A percentile compares a stretch with the other conserved stretches of the same genome.
These are phyloP conservation scores for Jaltomata sinuosa DNA, from an alignment of 257 asterid genomes.

Conservation along the genomic window DNA sequence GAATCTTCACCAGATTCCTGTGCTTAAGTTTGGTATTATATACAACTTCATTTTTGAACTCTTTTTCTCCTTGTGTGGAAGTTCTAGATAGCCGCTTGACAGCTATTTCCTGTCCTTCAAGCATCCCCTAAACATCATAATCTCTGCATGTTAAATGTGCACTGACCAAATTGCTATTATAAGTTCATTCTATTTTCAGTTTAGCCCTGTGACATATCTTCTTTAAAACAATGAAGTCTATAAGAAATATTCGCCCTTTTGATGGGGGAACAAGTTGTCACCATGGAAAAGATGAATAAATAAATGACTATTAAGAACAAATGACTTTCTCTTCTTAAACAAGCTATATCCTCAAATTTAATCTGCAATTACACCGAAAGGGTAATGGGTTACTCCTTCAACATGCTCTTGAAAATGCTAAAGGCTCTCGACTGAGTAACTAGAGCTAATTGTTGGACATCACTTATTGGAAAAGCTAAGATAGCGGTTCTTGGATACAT, in stretches of 20 bases:
- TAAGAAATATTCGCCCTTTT: background rate
- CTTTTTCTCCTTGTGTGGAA: constrained; percentile 41
- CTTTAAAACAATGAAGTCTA: background rate
- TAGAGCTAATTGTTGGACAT: background rate
- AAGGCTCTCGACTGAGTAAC: background rate
- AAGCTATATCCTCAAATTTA: background rate
- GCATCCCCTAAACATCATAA: constrained; percentile 24
- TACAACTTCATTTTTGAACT: constrained; percentile 43
- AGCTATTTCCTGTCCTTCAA: constrained; percentile 41
- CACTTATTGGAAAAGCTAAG: background rate
- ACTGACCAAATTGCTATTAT: background rate
- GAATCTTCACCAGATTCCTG: constrained; percentile 43
- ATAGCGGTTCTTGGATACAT: background rate
- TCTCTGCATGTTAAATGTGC: background rate
- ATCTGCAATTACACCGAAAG: background rate
- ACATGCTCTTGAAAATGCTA: background rate
- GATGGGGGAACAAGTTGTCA: background rate
- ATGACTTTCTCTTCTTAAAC: background rate
- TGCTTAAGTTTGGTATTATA: constrained; percentile 42
- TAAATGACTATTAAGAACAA: background rate
- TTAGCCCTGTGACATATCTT: background rate
- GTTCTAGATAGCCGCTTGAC: constrained; percentile 40
- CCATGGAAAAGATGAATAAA: background rate
- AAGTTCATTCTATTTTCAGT: background rate
- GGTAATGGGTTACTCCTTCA: background rate